A percentile compares a stretch with the other conserved stretches of the same genome.
Evolutionary conservation across 2,329 filamentous ascomycete species (phyloP).

Genomic region (Epichloe festucae): DNA sequence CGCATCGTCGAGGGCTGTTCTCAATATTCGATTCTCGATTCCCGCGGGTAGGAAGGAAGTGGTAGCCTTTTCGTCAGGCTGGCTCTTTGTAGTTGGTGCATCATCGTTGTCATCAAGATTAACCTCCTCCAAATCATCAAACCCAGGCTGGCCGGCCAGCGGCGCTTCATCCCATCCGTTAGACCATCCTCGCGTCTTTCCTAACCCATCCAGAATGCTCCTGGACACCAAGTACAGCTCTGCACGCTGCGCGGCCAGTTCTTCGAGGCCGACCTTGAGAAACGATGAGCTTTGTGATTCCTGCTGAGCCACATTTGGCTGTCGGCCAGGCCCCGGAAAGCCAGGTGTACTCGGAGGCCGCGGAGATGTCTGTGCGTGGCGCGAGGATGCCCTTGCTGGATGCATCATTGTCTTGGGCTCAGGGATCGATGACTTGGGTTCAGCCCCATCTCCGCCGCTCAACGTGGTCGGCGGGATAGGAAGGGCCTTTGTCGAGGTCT

Average conservation of each 20-base stretch:
- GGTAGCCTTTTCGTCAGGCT: background rate
- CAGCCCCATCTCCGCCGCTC: constrained; percentile 31
- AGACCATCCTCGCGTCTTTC: constrained; percentile 59
- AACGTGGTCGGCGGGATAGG: constrained; percentile 51
- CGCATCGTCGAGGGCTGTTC: constrained; percentile 45
- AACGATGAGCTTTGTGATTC: constrained; percentile 34
- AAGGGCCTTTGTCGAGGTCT: constrained; percentile 57
- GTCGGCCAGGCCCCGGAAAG: constrained; percentile 36
- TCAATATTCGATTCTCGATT: constrained; percentile 37
- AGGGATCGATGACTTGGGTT: constrained; percentile 49
- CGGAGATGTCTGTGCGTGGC: constrained; percentile 28
- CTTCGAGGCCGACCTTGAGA: constrained; percentile 56
- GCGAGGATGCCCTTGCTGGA: constrained; percentile 50
- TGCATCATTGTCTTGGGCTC: constrained; percentile 62
- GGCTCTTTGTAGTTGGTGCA: constrained; percentile 10
- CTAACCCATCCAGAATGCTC: constrained; percentile 64
- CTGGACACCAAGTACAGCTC: constrained; percentile 72
- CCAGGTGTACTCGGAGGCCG: constrained; percentile 35
- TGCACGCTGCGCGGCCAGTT: constrained; percentile 69
- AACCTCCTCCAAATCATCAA: constrained; percentile 43
- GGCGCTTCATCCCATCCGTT: constrained; percentile 59
- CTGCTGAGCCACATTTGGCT: constrained; percentile 23
- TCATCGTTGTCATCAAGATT: constrained; percentile 35
- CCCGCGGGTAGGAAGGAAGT: constrained; percentile 19
- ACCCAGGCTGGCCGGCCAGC: constrained; percentile 30